Evolutionary conservation across 2,329 filamentous ascomycete genomes (phyloP).

Genomic region (Phaeosphaeriaceae sp.): DNA sequence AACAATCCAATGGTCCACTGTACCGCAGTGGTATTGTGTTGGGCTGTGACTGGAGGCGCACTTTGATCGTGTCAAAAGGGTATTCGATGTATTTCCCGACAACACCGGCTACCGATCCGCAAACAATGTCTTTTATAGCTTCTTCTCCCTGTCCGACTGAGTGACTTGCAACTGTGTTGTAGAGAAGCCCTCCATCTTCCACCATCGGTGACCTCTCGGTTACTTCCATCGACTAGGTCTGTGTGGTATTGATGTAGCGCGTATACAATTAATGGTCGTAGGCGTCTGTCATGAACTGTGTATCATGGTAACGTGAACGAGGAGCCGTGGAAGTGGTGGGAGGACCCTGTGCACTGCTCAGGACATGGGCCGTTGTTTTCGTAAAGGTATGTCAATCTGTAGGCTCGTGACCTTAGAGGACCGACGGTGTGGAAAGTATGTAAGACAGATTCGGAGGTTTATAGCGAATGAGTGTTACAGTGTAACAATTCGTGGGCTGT

Average conservation of each 20-base stretch:
- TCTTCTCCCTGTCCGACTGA: conserved; percentile 61
- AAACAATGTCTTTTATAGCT: conserved; percentile 84
- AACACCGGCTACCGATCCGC: conserved; percentile 89
- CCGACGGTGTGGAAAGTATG: conserved; percentile 4
- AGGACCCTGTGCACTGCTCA: conserved; percentile 32
- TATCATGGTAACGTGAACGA: conserved; percentile 28
- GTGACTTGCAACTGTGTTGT: conserved; percentile 13
- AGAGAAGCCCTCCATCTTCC: conserved; percentile 19
- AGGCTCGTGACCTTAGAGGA: neutral
- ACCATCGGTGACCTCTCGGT: conserved; percentile 29
- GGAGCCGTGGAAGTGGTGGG: conserved; percentile 40
- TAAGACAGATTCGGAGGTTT: conserved; percentile 13
- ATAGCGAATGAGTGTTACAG: conserved; percentile 25
- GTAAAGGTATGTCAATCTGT: neutral
- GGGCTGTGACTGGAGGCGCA: conserved; percentile 94
- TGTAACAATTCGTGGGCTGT: conserved; percentile 27
- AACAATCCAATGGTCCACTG: conserved; percentile 88
- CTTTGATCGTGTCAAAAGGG: conserved; percentile 98
- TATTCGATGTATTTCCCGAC: conserved; percentile 97
- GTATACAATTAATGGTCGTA: conserved; percentile 6
- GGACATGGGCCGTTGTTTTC: conserved; percentile 12
- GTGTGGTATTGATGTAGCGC: conserved; percentile 8
- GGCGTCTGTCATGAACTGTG: conserved; percentile 21
- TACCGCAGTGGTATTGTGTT: conserved; percentile 83
- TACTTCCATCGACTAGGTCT: conserved; percentile 36